Base-by-base conservation (phyloP, 169 alveolate genomes). In the Cryptosporidium felis region DNA sequence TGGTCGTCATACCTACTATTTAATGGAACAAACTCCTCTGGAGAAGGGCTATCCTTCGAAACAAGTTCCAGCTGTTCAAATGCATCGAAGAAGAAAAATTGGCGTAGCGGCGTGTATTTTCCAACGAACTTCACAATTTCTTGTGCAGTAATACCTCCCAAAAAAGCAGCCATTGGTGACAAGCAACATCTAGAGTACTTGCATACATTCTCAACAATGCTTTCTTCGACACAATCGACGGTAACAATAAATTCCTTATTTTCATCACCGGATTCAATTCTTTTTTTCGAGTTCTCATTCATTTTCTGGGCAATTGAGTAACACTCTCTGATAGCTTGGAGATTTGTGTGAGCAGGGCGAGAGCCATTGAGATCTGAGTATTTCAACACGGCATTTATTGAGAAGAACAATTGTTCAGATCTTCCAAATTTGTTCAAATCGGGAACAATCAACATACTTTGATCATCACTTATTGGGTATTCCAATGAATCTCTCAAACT, bases 41-140 rank as follows among this genome's bases (percentile, higher is more conserved):
- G 18, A 12, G 88, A 59, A 28, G 26, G 18, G 91, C 82, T 60
- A 88, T 93, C 38, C 81, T 51, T 41, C 40, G 90, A 60, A 66
- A 62, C 12, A 80, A 56, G 21, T 90, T 92, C 85, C 94, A 90
- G 80, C 93, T 80, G 91, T 90, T 95, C 98, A 82, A 95, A 94
- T 91, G 96, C 95, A 88, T 98, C 99, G 85, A 93, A 90, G 80
- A 97, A 97, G 28, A 98, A 94, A 95, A 97, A 96, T 92, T 97
- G 98, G 65, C 95, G 94, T 45, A 98, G 89, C 6, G 99, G 99
- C 36, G 97, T 93, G 92, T 94, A 98, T 79, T 98, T 98, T 5
- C 99, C 99, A 18, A 99, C 97, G 91, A 90, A 96, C 92, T 98
- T 98, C 30, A 98, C 98, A 6, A 98, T 96, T 91, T 96, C 98